Evolutionary conservation across 2,329 filamentous ascomycete species (phyloP).

Genomic region (Talaromyces albobiverticillius): DNA sequence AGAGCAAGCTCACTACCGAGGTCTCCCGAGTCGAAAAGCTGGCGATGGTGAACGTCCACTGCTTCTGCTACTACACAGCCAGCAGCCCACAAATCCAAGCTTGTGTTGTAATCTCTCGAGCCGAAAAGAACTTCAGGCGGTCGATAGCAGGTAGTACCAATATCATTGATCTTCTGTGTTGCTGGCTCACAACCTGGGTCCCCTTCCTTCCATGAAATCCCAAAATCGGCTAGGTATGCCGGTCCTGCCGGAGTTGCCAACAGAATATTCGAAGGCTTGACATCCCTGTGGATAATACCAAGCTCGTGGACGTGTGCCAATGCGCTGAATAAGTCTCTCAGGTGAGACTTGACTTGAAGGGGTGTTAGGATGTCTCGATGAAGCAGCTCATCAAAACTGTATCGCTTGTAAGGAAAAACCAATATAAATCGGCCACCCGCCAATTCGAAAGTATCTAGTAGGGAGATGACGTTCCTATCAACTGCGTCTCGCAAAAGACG

Average conservation of each 20-base stretch:
- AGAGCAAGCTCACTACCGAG: slow-evolving; percentile 88
- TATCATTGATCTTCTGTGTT: slow-evolving; percentile 77
- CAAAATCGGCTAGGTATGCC: slow-evolving; percentile 84
- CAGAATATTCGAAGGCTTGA: slow-evolving; percentile 90
- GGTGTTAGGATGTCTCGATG: slow-evolving; percentile 41
- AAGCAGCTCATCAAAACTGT: slow-evolving; percentile 69
- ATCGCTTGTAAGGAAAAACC: slow-evolving; percentile 78
- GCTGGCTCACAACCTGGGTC: slow-evolving; percentile 59
- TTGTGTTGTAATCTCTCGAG: slow-evolving; percentile 65
- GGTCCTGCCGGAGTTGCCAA: slow-evolving; percentile 66
- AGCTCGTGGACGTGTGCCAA: slow-evolving; percentile 68
- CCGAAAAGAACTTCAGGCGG: slow-evolving; percentile 90
- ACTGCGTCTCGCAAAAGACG: slow-evolving; percentile 66
- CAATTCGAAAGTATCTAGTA: slow-evolving; percentile 69
- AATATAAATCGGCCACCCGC: slow-evolving; percentile 72
- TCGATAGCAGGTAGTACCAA: slow-evolving; percentile 89
- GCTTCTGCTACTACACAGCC: slow-evolving; percentile 82
- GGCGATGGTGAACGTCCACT: slow-evolving; percentile 51
- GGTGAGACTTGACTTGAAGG: slow-evolving; percentile 45
- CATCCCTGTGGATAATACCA: slow-evolving; percentile 85
- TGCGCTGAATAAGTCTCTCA: slow-evolving; percentile 68
- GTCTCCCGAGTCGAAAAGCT: slow-evolving; percentile 83
- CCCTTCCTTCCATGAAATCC: slow-evolving; percentile 76
- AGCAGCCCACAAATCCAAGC: slow-evolving; percentile 84
- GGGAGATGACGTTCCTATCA: slow-evolving; percentile 57